Evolutionary conservation across 345 rosid genomes (phyloP), one percentile per base, ranked within the genome.

Genomic region (Acer campestre): DNA sequence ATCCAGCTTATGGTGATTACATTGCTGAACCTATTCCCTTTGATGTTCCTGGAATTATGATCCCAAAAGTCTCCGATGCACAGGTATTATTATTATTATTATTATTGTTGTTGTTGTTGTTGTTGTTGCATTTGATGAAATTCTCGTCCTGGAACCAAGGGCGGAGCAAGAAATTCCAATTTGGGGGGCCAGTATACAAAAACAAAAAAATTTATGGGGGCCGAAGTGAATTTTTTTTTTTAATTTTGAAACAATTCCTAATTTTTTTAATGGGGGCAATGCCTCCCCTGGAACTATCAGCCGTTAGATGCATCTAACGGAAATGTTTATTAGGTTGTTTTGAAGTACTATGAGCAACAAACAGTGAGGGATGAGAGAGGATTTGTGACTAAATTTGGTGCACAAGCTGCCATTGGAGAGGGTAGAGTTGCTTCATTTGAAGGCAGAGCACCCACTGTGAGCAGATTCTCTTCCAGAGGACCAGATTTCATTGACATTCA

Each of bases 401-500:
- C 89, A 17, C 76, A 74, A 46, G 97, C 93, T 1, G 79, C 87
- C 46, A 88, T 91, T 6, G 73, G 82, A 58, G 97, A 95, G 44
- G 96, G 98, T 17, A 88, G 98, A 74, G 82, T 75, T 78, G 91
- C 92, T 25, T 65, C 85, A 10, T 88, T 86, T 35, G 79, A 27
- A 3, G 87, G 89, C 8, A 79, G 81, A 77, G 89, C 94, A 9
- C 98, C 93, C 1, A 69, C 73, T 0, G 92, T 93, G 23, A 89
- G 92, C 77, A 85, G 97, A 82, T 90, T 92, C 80, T 92, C 99
- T 68, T 90, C 94, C 1, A 87, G 97, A 62, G 96, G 98, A 23
- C 97, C 98, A 0, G 91, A 93, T 85, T 84, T 80, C 64, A 70
- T 87, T 10, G 91, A 90, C 73, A 74, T 70, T 70, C 58, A 81